Evolutionary conservation across 2,329 filamentous ascomycete genomes (phyloP), one percentile per base, ranked within the genome.

Genomic region (Trematosphaeria pertusa): DNA sequence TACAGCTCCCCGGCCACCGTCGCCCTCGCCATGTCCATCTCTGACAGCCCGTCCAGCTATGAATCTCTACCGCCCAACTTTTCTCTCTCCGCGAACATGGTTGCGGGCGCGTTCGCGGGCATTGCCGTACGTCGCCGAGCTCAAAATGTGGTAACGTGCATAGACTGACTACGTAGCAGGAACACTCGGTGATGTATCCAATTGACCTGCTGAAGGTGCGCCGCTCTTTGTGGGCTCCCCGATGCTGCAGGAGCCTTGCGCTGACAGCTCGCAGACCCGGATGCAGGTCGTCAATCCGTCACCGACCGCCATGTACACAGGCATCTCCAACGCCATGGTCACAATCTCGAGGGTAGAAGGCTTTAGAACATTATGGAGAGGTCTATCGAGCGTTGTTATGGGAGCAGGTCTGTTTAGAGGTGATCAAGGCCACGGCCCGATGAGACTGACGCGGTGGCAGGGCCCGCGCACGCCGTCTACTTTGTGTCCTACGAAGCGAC

Each of bases 141-240:
- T 43, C 37, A 19, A 21, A 3, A 35, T 35, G 48, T 46, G 43
- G 49, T 46, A 42, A 36, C 50, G 31, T 34, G 42, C 41, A 43
- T 37, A 32, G 36, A 48, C 71, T 60, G 54, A 71, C 51, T 38
- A 35, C 58, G 53, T 52, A 37, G 54, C 50, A 97, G 92, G 93
- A 97, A 78, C 93, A 97, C 75, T 95, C 93, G 49, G 92, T 96
- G 65, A 97, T 99, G 94, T 99, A 99, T 71, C 94, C 94, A 15
- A 89, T 99, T 69, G 94, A 99, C 78, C 85, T 96, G 61, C 88
- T 99, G 71, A 99, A 99, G 88, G 94, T 97, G 73, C 56, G 78
- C 65, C 41, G 46, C 49, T 50, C 30, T 24, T 15, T 8, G 12
- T 33, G 5, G 5, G 19, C 12, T 35, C 30, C 9, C 24, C 30